phyloP scores from a whole-genome alignment of 2,329 filamentous ascomycete genomes.

The Fusarium burgessii region DNA sequence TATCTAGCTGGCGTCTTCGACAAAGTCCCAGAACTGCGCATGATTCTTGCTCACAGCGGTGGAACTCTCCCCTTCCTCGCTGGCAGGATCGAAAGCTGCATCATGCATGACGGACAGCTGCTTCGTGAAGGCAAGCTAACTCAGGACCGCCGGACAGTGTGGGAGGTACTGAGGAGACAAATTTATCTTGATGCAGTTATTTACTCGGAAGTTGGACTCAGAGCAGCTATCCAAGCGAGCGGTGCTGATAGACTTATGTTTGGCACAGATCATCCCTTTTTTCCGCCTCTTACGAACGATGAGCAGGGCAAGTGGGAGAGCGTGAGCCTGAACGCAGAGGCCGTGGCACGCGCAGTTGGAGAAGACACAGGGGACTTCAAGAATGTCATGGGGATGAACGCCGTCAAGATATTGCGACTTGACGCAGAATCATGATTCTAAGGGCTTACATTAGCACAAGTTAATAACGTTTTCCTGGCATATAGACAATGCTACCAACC shows the following conservation, averaged over 20 bases:
- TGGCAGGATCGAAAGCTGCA: constrained; percentile 88
- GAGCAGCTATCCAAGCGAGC: constrained; percentile 75
- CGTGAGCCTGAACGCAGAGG: constrained; percentile 65
- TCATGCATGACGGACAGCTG: constrained; percentile 83
- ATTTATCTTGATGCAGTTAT: constrained; percentile 90
- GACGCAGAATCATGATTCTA: constrained; percentile 42
- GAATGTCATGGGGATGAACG: constrained; percentile 71
- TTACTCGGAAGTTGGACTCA: constrained; percentile 79
- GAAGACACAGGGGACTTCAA: constrained; percentile 59
- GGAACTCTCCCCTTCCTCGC: constrained; percentile 91
- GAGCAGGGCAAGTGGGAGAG: constrained; percentile 77
- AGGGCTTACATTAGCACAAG: constrained; percentile 36
- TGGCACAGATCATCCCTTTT: constrained; percentile 87
- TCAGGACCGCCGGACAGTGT: constrained; percentile 62
- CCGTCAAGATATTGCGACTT: constrained; percentile 62
- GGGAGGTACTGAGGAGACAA: constrained; percentile 74
- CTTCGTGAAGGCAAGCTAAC: constrained; percentile 70
- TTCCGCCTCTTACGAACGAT: constrained; percentile 76
- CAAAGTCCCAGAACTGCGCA: constrained; percentile 73
- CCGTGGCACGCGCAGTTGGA: constrained; percentile 65
- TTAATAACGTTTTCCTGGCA: constrained; percentile 24
- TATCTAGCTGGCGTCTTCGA: constrained; percentile 89
- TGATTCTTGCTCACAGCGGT: constrained; percentile 88
- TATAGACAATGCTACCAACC: constrained; percentile 40
- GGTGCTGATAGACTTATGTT: constrained; percentile 81